These are phyloP conservation scores for Niveomyces coronatus DNA, from an alignment of 2,329 filamentous ascomycete species.

Conservation along the genomic window DNA sequence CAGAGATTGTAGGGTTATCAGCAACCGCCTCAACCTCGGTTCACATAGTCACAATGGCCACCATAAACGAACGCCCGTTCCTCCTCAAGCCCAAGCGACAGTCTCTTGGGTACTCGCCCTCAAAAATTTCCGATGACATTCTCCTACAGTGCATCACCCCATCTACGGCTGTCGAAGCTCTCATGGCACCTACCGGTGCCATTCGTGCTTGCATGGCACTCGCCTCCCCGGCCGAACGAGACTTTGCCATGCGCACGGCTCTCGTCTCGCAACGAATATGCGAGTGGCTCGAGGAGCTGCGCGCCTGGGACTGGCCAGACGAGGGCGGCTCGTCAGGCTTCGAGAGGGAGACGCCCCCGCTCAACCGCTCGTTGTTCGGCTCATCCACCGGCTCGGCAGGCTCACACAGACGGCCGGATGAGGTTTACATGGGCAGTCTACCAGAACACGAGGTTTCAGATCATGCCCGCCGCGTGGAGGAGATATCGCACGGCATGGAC, in stretches of 20 bases:
- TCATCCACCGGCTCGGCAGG: conserved; percentile 11
- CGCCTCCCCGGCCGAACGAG: conserved; percentile 55
- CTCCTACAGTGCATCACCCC: conserved; percentile 53
- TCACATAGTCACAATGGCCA: conserved; percentile 14
- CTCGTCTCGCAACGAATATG: conserved; percentile 60
- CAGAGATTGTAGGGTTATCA: too few relatives aligned
- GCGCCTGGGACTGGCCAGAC: conserved; percentile 46
- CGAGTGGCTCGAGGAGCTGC: conserved; percentile 65
- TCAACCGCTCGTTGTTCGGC: conserved; percentile 26
- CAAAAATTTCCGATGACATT: conserved; percentile 44
- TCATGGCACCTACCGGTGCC: conserved; percentile 41
- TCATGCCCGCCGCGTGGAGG: conserved; percentile 64
- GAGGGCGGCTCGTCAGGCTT: conserved; percentile 43
- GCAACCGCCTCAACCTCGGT: too few relatives aligned
- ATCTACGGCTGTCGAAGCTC: conserved; percentile 47
- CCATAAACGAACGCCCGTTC: conserved; percentile 25
- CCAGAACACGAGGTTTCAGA: conserved; percentile 49
- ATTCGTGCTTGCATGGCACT: conserved; percentile 50
- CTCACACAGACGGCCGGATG: conserved; percentile 17
- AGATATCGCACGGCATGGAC: conserved; percentile 61
- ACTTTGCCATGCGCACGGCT: conserved; percentile 61
- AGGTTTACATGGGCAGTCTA: conserved; percentile 59
- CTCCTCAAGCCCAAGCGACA: conserved; percentile 25
- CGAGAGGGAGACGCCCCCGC: conserved; percentile 29
- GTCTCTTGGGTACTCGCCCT: conserved; percentile 28